phyloP scores from a whole-genome alignment of 768 basidiomycete species.

The Leucosporidium creatinivorum region DNA sequence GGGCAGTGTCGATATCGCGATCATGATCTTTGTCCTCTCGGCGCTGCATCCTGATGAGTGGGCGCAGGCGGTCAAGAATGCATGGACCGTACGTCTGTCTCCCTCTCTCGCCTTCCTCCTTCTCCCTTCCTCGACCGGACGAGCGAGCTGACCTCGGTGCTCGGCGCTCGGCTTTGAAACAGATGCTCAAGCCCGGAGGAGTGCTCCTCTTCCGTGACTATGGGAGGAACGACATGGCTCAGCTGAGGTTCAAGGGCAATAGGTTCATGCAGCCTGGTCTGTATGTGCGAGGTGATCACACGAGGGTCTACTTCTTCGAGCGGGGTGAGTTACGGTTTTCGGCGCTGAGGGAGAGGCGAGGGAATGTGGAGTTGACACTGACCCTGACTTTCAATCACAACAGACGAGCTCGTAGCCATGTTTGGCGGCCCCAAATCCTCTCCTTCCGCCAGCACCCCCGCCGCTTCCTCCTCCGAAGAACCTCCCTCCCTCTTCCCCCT shows the following conservation, averaged over 20 bases:
- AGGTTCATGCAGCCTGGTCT: conserved; percentile 77
- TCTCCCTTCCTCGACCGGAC: not conserved
- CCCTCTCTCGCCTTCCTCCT: not conserved
- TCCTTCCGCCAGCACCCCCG: not conserved
- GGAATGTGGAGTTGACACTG: too few relatives aligned
- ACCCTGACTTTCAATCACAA: not conserved
- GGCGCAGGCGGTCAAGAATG: conserved; percentile 69
- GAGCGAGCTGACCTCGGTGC: not conserved
- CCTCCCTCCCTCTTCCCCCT: not conserved
- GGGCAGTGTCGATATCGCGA: conserved; percentile 71
- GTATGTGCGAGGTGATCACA: conserved; percentile 94
- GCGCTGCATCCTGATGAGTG: conserved; percentile 92
- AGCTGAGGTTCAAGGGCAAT: conserved; percentile 81
- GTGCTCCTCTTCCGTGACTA: conserved; percentile 82
- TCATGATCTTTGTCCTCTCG: conserved; percentile 89
- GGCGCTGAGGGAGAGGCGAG: not conserved
- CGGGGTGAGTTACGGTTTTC: conserved; percentile 49
- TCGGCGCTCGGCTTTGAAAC: not conserved
- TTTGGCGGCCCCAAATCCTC: conserved; percentile 41
- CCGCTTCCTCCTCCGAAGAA: not conserved
- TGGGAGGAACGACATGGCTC: conserved; percentile 88
- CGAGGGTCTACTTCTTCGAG: conserved; percentile 94
- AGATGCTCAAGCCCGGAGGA: conserved; percentile 90
- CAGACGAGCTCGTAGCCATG: conserved; percentile 57
- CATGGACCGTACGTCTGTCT: conserved; percentile 54